phyloP scores from a whole-genome alignment of 2,329 filamentous ascomycete species.

The Colletotrichum zoysiae region DNA sequence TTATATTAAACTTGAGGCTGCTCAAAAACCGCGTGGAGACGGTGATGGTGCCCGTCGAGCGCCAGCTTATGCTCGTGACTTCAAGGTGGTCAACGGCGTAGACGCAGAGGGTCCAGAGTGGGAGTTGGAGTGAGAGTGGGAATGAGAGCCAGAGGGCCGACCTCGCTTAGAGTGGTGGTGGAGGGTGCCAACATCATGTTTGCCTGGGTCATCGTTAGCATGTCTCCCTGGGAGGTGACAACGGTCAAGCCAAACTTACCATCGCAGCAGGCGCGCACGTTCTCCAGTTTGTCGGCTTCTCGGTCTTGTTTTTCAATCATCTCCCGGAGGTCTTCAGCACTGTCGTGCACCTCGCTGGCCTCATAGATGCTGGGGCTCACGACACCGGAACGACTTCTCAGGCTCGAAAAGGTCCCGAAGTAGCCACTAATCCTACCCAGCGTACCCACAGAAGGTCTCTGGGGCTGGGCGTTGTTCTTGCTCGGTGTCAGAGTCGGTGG shows the following conservation, averaged over 20 bases:
- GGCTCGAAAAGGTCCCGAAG: conserved; percentile 68
- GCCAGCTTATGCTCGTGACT: conserved; percentile 51
- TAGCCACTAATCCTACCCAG: conserved; percentile 72
- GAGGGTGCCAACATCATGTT: conserved; percentile 78
- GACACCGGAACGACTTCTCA: conserved; percentile 64
- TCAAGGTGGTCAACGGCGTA: conserved; percentile 53
- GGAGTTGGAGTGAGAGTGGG: conserved; percentile 54
- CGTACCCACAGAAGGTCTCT: conserved; percentile 58
- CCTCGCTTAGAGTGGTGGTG: conserved; percentile 61
- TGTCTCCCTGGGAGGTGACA: neutral
- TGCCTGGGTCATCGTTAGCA: conserved; percentile 63
- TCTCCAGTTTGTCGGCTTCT: conserved; percentile 86
- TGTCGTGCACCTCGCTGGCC: conserved; percentile 76
- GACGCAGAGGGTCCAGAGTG: conserved; percentile 52
- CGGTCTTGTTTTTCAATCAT: conserved; percentile 84
- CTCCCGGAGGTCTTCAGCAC: conserved; percentile 84
- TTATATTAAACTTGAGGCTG: conserved; percentile 33
- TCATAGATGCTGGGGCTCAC: conserved; percentile 67
- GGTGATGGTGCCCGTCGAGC: conserved; percentile 11
- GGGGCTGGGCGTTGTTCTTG: conserved; percentile 52
- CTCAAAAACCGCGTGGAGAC: conserved; percentile 31
- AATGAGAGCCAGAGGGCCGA: conserved; percentile 52
- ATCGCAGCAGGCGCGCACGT: conserved; percentile 97
- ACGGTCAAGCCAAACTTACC: conserved; percentile 70
- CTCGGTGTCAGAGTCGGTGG: conserved; percentile 70